phyloP scores from a whole-genome alignment of 495 filamentous ascomycete species.

The Extremus antarcticus region DNA sequence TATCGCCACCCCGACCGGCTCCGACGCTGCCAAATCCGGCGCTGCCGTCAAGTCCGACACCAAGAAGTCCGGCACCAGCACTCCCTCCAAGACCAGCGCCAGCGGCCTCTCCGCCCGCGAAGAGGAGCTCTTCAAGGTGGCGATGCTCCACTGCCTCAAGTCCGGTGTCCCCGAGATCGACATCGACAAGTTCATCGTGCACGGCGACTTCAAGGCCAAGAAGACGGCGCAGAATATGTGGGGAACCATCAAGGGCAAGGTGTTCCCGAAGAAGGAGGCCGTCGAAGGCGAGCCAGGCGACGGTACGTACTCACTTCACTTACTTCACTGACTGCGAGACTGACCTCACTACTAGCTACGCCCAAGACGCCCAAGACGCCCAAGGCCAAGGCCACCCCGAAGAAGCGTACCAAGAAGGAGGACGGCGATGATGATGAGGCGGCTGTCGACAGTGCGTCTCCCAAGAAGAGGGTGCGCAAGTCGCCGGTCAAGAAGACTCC shows the following conservation, averaged over 20 bases:
- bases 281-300: not conserved
- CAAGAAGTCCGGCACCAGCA: not conserved
- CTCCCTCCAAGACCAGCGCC: not conserved
- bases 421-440: not conserved
- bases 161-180: conserved; percentile 13
- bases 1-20: not conserved
- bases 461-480: not conserved
- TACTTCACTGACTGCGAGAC: not conserved
- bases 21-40: not conserved
- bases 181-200: conserved; percentile 6
- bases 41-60: not conserved
- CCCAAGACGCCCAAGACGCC: not conserved
- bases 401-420: not conserved
- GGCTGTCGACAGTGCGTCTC: not conserved
- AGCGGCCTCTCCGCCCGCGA: conserved; percentile 8
- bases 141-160: conserved; percentile 10
- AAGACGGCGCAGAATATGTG: conserved; percentile 17
- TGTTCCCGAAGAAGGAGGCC: not conserved
- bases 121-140: conserved; percentile 11
- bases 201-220: conserved; percentile 11
- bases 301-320: not conserved
- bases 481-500: not conserved
- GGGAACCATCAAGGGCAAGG: conserved; percentile 14
- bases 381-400: not conserved
- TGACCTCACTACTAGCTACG: not conserved